Conservation (phyloP, 2,329 filamentous ascomycete species). For the Trichoderma sp. region DNA sequence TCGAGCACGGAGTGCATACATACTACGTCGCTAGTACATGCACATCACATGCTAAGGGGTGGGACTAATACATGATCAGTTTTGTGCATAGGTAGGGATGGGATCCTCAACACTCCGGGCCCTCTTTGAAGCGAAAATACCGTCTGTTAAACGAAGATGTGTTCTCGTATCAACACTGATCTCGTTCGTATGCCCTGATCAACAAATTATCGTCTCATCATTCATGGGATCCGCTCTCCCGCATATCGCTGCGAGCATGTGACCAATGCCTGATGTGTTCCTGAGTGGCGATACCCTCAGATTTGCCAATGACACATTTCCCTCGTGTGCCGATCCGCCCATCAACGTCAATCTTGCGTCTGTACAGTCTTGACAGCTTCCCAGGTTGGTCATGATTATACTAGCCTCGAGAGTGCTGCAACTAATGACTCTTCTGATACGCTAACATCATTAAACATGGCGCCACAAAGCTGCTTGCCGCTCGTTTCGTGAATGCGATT, state of each 20-base stretch:
- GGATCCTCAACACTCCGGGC: neutral
- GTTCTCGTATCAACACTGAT: neutral
- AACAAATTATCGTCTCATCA: neutral
- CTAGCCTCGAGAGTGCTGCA: neutral
- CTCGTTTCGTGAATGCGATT: conserved; percentile 10
- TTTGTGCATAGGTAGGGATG: neutral
- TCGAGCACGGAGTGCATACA: neutral
- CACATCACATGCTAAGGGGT: neutral
- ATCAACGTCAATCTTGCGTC: neutral
- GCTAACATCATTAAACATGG: conserved; percentile 4
- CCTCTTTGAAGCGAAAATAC: neutral
- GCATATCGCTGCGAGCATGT: conserved; percentile 11
- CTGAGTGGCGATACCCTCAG: neutral
- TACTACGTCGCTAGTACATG: neutral
- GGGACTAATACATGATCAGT: neutral
- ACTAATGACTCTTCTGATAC: neutral
- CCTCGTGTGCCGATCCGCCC: neutral
- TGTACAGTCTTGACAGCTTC: neutral
- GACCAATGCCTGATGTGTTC: neutral
- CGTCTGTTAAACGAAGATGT: neutral
- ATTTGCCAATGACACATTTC: neutral
- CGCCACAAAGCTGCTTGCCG: conserved; percentile 7
- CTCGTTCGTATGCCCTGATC: neutral
- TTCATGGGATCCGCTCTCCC: conserved; percentile 12
- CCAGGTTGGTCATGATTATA: neutral